Conservation (phyloP, 495 filamentous ascomycete species). For the Xylaria acuta region DNA sequence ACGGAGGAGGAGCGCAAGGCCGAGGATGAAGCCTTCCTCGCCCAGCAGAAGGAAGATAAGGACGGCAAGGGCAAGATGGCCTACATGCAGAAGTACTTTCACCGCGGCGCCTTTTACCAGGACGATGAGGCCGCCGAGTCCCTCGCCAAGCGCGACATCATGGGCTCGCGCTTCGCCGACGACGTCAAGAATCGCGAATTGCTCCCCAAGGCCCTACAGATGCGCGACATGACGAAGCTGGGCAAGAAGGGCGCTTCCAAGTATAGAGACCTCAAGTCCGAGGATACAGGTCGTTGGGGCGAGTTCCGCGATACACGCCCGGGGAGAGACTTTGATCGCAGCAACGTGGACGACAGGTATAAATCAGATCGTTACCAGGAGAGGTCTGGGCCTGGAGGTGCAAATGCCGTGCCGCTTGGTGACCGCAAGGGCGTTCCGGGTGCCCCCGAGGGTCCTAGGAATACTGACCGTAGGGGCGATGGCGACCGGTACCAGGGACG, state of each 20-base stretch:
- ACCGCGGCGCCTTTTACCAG: conserved; percentile 95
- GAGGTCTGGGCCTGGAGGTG: conserved; percentile 55
- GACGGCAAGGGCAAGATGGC: conserved; percentile 82
- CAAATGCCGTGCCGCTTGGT: conserved; percentile 66
- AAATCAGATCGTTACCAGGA: conserved; percentile 65
- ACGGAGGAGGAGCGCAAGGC: conserved; percentile 84
- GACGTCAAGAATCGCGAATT: conserved; percentile 79
- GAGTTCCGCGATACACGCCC: conserved; percentile 60
- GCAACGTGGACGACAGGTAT: conserved; percentile 69
- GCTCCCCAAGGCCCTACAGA: conserved; percentile 90
- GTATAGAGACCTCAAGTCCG: conserved; percentile 84
- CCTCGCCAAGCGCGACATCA: conserved; percentile 77
- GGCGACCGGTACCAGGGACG: conserved; percentile 30
- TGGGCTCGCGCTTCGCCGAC: conserved; percentile 79
- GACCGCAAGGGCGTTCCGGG: conserved; percentile 54
- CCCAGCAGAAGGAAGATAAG: conserved; percentile 83
- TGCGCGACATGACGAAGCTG: conserved; percentile 91
- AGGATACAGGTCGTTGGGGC: conserved; percentile 92
- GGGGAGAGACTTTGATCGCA: conserved; percentile 53
- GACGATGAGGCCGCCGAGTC: conserved; percentile 77
- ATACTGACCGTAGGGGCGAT: conserved; percentile 40
- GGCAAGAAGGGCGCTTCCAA: conserved; percentile 91
- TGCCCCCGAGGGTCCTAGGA: conserved; percentile 47
- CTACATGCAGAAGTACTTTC: conserved; percentile 95
- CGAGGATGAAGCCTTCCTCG: conserved; percentile 82